These are phyloP conservation scores for Eutypa lata DNA, from an alignment of 2,329 filamentous ascomycete species.

Conservation along the genomic window DNA sequence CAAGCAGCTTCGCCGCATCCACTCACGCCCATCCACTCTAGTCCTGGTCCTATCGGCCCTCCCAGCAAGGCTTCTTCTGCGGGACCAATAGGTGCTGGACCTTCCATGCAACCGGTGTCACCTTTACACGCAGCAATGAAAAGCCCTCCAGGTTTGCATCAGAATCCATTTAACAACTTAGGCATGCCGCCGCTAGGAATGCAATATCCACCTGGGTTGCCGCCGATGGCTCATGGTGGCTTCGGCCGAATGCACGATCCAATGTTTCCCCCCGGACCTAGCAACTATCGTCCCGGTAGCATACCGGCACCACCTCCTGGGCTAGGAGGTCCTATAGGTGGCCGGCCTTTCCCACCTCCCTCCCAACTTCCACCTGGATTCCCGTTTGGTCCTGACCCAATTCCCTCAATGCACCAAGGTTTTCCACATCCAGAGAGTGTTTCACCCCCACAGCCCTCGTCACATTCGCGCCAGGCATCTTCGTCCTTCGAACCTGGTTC, in stretches of 20 bases:
- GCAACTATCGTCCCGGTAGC: conserved; percentile 43
- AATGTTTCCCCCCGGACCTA: conserved; percentile 40
- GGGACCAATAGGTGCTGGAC: conserved; percentile 13
- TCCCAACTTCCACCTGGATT: conserved; percentile 54
- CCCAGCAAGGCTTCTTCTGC: conserved; percentile 54
- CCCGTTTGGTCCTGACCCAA: conserved; percentile 38
- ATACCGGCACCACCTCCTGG: conserved; percentile 50
- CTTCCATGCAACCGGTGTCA: conserved; percentile 55
- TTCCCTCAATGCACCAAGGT: conserved; percentile 36
- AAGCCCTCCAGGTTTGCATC: conserved; percentile 52
- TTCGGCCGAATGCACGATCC: conserved; percentile 36
- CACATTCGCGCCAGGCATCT: conserved; percentile 76
- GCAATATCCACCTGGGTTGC: conserved; percentile 53
- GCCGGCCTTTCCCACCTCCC: conserved; percentile 41
- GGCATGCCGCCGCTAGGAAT: conserved; percentile 55
- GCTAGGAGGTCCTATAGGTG: conserved; percentile 40
- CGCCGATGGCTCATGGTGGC: conserved; percentile 52
- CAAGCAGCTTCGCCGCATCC: conserved; percentile 59
- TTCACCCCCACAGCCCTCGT: conserved; percentile 36
- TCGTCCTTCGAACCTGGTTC: conserved; percentile 59
- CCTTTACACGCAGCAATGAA: conserved; percentile 57
- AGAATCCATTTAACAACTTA: conserved; percentile 36
- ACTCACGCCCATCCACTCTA: conserved; percentile 62
- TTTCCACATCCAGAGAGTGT: conserved; percentile 30
- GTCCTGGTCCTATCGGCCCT: conserved; percentile 60